These are phyloP conservation scores for Magnaporthiopsis poae DNA, from an alignment of 2,329 filamentous ascomycete genomes.

Conservation along the genomic window DNA sequence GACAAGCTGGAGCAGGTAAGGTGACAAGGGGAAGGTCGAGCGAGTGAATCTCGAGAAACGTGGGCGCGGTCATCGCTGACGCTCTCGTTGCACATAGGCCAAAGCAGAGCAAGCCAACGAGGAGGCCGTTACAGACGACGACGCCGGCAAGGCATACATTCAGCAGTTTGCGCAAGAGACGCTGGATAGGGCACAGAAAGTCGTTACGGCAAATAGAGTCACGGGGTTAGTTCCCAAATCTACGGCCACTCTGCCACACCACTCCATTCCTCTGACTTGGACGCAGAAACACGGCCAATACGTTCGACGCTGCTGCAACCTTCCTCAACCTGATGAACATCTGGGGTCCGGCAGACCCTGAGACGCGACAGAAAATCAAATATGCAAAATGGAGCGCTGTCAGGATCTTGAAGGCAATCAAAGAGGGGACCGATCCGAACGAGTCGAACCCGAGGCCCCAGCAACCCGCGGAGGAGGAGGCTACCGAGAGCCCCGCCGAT, in stretches of 20 bases:
- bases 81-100: not conserved
- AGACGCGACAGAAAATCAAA: constrained; percentile 78
- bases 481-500: constrained; percentile 51
- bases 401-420: constrained; percentile 81
- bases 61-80: not conserved
- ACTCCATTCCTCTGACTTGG: not conserved
- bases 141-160: constrained; percentile 79
- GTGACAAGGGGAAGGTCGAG: no score
- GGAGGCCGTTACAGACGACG: constrained; percentile 60
- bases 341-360: constrained; percentile 67
- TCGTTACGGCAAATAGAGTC: constrained; percentile 72
- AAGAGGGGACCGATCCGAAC: constrained; percentile 85
- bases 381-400: constrained; percentile 94
- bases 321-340: constrained; percentile 83
- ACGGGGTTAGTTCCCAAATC: constrained; percentile 48
- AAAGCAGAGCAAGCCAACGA: constrained; percentile 5
- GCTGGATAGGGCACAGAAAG: constrained; percentile 72
- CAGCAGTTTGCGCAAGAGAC: constrained; percentile 89
- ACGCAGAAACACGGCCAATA: constrained; percentile 76
- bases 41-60: not conserved
- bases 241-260: not conserved
- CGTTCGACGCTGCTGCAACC: constrained; percentile 81
- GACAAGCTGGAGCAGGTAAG: constrained; percentile 73
- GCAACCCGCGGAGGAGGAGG: constrained; percentile 25
- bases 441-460: constrained; percentile 68